Conservation (phyloP, 768 basidiomycete genomes). For the Mycena floridula region DNA sequence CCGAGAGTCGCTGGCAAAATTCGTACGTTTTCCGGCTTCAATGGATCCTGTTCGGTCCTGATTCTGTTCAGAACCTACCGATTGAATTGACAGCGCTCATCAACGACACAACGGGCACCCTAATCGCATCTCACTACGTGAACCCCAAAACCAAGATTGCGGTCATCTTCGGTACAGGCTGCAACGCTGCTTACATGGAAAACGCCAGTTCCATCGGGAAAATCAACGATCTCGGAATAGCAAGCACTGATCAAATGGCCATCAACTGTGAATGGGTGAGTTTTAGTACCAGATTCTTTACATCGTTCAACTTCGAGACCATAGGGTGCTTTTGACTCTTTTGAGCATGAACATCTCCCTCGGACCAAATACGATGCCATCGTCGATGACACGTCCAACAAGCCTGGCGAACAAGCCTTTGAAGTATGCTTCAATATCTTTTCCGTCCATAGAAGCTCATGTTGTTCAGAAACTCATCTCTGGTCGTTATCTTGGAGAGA, state of each 20-base stretch:
- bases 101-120: conserved; percentile 97
- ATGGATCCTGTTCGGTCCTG: conserved; percentile 2
- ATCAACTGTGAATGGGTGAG: conserved; percentile 98
- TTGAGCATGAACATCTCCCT: conserved; percentile 90
- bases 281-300: conserved; percentile 2
- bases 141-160: conserved; percentile 88
- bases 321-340: conserved; percentile 96
- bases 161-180: conserved; percentile 96
- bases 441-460: background rate
- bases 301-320: background rate
- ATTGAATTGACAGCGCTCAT: conserved; percentile 82
- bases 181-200: conserved; percentile 99
- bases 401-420: conserved; percentile 92
- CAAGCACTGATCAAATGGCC: conserved; percentile 66
- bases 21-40: conserved; percentile 38
- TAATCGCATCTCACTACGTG: conserved; percentile 96
- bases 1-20: conserved; percentile 68
- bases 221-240: conserved; percentile 68
- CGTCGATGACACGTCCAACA: conserved; percentile 93
- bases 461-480: conserved; percentile 81
- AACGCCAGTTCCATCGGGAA: conserved; percentile 81
- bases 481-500: conserved; percentile 93
- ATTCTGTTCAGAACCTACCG: conserved; percentile 60
- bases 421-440: conserved; percentile 45
- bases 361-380: conserved; percentile 90